Evolutionary conservation across 2,329 filamentous ascomycete species (phyloP).

Genomic region (Pezicula neosporulosa): DNA sequence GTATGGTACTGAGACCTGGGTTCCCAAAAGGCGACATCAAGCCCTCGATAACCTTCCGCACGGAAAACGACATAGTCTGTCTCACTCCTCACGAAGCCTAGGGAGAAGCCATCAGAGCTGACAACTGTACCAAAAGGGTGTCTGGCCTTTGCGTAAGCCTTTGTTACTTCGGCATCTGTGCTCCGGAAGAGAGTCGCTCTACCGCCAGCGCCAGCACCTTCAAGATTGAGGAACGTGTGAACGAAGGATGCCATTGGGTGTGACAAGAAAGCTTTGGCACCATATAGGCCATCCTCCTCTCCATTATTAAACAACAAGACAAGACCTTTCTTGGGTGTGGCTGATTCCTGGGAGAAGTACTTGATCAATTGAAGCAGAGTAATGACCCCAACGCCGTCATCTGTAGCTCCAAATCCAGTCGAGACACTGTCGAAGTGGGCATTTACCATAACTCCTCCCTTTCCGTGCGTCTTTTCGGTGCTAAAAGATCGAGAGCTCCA

Average conservation of each 20-base stretch:
- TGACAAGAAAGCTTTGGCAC: slow-evolving; percentile 79
- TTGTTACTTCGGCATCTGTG: slow-evolving; percentile 82
- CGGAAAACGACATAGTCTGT: slow-evolving; percentile 89
- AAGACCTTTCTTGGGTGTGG: slow-evolving; percentile 75
- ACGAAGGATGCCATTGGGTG: slow-evolving; percentile 78
- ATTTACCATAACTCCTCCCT: slow-evolving; percentile 84
- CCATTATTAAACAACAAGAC: slow-evolving; percentile 90
- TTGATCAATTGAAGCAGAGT: slow-evolving; percentile 80
- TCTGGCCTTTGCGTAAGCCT: slow-evolving; percentile 66
- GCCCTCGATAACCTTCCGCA: slow-evolving; percentile 75
- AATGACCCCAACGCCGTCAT: slow-evolving; percentile 90
- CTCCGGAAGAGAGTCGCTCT: slow-evolving; percentile 83
- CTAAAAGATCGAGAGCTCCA: slow-evolving; percentile 50
- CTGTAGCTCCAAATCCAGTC: slow-evolving; percentile 88
- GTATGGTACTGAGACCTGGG: slow-evolving; percentile 89
- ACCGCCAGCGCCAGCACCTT: slow-evolving; percentile 90
- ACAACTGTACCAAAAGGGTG: slow-evolving; percentile 84
- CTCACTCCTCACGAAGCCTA: slow-evolving; percentile 74
- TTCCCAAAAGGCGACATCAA: slow-evolving; percentile 89
- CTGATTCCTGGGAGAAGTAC: slow-evolving; percentile 72
- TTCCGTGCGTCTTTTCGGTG: slow-evolving; percentile 46
- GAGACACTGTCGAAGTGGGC: slow-evolving; percentile 90
- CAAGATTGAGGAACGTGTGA: slow-evolving; percentile 89
- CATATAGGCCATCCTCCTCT: slow-evolving; percentile 89
- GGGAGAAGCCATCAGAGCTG: slow-evolving; percentile 78